Evolutionary conservation across 176 grass and related monocot species (phyloP), one percentile per base, ranked within the genome.

Genomic region (Hyparrhenia diplandra): DNA sequence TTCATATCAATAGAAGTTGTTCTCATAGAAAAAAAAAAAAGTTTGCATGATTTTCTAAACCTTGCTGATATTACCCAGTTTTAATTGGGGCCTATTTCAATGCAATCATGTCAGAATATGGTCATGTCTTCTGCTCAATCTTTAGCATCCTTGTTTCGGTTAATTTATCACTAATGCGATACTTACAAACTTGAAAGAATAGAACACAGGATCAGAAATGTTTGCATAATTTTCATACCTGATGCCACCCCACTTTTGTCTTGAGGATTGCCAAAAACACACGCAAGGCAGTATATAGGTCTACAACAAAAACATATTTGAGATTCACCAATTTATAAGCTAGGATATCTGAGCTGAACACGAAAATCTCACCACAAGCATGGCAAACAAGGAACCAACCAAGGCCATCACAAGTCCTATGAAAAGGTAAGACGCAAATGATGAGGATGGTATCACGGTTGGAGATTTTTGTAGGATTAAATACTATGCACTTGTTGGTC

Each of bases 391-490:
- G 71, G 95, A 98, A 23, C 92, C 95, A 67, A 98, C 81, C 37
- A 98, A 89, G 47, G 95, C 80, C 90, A 98, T 94, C 60, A 94
- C 92, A 58, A 98, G 92, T 69, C 90, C 92, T 94, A 81, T 67
- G 3, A 18, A 87, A 89, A 29, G 54, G 6, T 51, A 4, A 60
- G 82, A 41, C 24, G 31, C 6, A 66, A 13, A 46, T 1, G 55
- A 74, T 69, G 36, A 23, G 31, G n/a, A 71, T 72, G 30, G 47
- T 58, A 8, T 11, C 14, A 55, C 20, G 17, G 23, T 47, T 49
- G 3, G 25, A 73, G 32, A 73, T n/a, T 57, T 20, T 78, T 5
- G 37, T 69, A 69, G 5, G 39, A 69, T 41, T 42, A 69, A 69
- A 69, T 42, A n/a, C n/a, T n/a, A n/a, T n/a, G n/a, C n/a, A n/a